Evolutionary conservation across 257 asterid genomes (phyloP).

Genomic region (Linaria vulgaris): DNA sequence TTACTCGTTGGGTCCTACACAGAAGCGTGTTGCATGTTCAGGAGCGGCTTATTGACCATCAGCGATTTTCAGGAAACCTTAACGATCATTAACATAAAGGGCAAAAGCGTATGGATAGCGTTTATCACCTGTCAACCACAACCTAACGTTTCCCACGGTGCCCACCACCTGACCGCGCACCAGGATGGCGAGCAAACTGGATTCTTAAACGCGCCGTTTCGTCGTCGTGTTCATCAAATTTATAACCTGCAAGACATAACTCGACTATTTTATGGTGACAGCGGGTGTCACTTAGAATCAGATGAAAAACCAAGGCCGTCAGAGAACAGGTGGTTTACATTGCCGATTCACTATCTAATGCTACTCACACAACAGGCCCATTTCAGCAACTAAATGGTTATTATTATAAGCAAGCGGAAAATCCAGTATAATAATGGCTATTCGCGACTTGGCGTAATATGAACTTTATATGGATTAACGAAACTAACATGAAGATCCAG

Average conservation of each 20-base stretch:
- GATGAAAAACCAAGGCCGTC: slow-evolving; percentile 15
- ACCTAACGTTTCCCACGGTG: slow-evolving; percentile 49
- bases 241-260: slow-evolving; percentile 72
- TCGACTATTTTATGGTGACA: slow-evolving; percentile 34
- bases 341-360: slow-evolving; percentile 8
- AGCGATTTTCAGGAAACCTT: slow-evolving; percentile 27
- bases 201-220: slow-evolving; percentile 49
- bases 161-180: slow-evolving; percentile 65
- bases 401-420: too few species aligned
- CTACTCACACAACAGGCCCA: slow-evolving; percentile 2
- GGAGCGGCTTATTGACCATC: slow-evolving; percentile 31
- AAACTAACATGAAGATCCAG: neutral
- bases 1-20: slow-evolving; percentile 52
- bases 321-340: slow-evolving; percentile 1
- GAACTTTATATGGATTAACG: too few species aligned
- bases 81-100: slow-evolving; percentile 33
- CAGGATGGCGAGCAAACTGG: slow-evolving; percentile 66
- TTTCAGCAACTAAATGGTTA: too few species aligned
- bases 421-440: too few species aligned
- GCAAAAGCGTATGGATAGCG: slow-evolving; percentile 43
- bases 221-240: slow-evolving; percentile 58
- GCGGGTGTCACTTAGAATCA: slow-evolving; percentile 27
- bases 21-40: slow-evolving; percentile 50
- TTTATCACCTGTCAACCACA: slow-evolving; percentile 59
- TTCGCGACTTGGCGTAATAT: too few species aligned